Evolutionary conservation across 2,329 filamentous ascomycete genomes (phyloP), one percentile per base, ranked within the genome.

Genomic region (Allantophomopsis lycopodina): DNA sequence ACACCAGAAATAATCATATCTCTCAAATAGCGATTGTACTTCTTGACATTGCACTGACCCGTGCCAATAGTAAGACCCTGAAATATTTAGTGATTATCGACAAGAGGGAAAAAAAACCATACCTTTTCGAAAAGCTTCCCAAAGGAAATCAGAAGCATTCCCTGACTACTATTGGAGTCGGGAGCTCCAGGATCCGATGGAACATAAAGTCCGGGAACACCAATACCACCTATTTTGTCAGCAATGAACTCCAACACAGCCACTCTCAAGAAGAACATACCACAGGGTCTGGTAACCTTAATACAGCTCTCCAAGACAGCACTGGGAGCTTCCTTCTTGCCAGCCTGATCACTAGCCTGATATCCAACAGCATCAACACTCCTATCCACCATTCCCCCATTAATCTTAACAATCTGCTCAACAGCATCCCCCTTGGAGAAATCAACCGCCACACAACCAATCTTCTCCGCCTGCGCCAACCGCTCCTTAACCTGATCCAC

Each of bases 41-140:
- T 61, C 56, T 80, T 81, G 47, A 81, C 76, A 45, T 81, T 81
- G 58, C 76, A 80, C 51, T 80, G 74, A 0, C 76, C 74, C 3
- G 72, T 76, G 8, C 71, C 69, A 2, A 81, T 59, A 2, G 66
- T 64, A 5, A 80, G 60, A 2, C 75, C 74, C 70, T 75, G 13
- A 18, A 0, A 12, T 2, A 20, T 42, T 35, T 39, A 34, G 10
- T 37, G 14, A 17, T 20, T 20, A 39, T 16, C 23, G 13, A 14
- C 16, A 12, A 18, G 28, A n/a, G 10, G 8, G 21, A 21, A 2
- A 15, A 8, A 12, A 33, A n/a, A 40, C 39, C 48, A 37, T 54
- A 68, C 73, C 65, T 81, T 81, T 48, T 81, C 76, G 48, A 81
- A 81, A 0, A 81, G 60, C 54, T 81, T 81, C 41, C 76, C 75